Base-by-base conservation (phyloP, 2,329 filamentous ascomycete species). In the Fusarium abutilonis region DNA sequence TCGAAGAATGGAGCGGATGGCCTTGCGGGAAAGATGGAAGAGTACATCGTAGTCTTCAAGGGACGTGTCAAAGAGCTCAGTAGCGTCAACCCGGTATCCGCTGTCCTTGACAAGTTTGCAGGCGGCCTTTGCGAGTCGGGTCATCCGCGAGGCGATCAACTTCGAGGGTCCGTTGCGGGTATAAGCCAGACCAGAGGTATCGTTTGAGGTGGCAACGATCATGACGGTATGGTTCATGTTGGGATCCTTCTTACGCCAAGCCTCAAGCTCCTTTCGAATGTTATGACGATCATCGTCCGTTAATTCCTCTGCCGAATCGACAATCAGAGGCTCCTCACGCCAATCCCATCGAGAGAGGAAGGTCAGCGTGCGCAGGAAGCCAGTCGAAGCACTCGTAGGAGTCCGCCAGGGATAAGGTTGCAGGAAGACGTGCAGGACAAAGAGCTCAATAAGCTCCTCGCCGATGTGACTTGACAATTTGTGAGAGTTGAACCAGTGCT, bases 291-390 rank as follows among this genome's bases (percentile, higher is more conserved):
- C 86, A 10, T 84, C 79, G 8, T 80, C 76, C 8, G 84, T 84
- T 71, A 96, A 81, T 13, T 87, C 84, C 58, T 82, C 84, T 10
- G 86, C 84, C 6, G 76, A 74, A 74, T 97, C 92, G 23, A 97
- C 82, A 31, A 97, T 82, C 29, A 98, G 81, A 2, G 95, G 90
- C 49, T 93, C 89, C 8, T 88, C 82, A 26, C 91, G 86, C 95
- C 95, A 99, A 74, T 98, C 92, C 93, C 95, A 99, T 38, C 87
- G 84, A 1, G 93, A 87, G 13, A 99, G 81, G 74, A 94, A 90
- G 29, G 89, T 80, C 2, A 99, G 80, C 1, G 91, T 91, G 19
- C 93, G 87, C 26, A 96, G 77, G 72, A 99, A 94, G 5, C 91
- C 95, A 0, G 89, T 89, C 68, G 88, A 87, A 9, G 89, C 82